Evolutionary conservation across 2,329 filamentous ascomycete species (phyloP).

Genomic region (Alternaria sp.): DNA sequence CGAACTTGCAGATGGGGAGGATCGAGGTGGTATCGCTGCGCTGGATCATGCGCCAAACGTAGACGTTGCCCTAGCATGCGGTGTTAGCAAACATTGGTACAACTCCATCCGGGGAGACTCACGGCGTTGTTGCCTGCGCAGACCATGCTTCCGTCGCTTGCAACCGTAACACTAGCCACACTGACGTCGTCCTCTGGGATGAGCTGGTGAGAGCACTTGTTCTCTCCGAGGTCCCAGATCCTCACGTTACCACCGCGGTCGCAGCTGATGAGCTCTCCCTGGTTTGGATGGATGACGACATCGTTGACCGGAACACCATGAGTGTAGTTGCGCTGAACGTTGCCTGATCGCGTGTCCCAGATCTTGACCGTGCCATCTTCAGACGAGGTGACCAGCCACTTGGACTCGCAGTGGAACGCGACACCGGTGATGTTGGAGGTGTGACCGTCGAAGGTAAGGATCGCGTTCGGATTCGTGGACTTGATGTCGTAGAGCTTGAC

Average conservation of each 20-base stretch:
- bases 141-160: constrained; percentile 88
- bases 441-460: constrained; percentile 95
- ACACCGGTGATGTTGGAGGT: constrained; percentile 95
- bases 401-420: constrained; percentile 97
- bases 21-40: constrained; percentile 82
- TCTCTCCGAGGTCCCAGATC: constrained; percentile 96
- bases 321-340: constrained; percentile 89
- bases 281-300: constrained; percentile 99
- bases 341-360: constrained; percentile 88
- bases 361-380: constrained; percentile 98
- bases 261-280: constrained; percentile 96
- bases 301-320: constrained; percentile 92
- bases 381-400: constrained; percentile 99
- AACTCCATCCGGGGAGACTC: constrained; percentile 37
- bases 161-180: constrained; percentile 93
- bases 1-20: constrained; percentile 86
- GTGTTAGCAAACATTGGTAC: not conserved
- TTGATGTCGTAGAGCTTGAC: constrained; percentile 99
- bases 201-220: constrained; percentile 94
- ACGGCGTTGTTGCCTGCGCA: constrained; percentile 93
- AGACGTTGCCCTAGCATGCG: constrained; percentile 79
- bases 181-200: constrained; percentile 96
- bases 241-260: constrained; percentile 91
- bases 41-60: constrained; percentile 94
- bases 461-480: constrained; percentile 91